phyloP scores from a whole-genome alignment of 1,284 basidiomycete species.

The Irpex sp. region DNA sequence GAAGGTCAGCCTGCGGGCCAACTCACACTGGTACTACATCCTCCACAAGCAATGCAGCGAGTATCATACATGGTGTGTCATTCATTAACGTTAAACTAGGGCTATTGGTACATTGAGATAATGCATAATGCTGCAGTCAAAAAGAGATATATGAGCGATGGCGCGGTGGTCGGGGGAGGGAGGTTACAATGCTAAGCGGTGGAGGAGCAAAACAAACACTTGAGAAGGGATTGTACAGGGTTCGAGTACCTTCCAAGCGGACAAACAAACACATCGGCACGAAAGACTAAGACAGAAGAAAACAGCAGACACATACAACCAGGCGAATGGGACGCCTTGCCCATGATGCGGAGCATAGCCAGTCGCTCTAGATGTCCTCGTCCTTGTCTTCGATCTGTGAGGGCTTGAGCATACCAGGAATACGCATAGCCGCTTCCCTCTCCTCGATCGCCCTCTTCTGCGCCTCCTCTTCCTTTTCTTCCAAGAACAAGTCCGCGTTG shows the following conservation, averaged over 20 bases:
- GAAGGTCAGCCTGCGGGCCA: too few relatives aligned
- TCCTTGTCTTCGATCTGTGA: constrained; percentile 91
- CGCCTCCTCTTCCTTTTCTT: constrained; percentile 92
- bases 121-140: constrained; percentile 19
- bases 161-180: constrained; percentile 10
- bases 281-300: too few relatives aligned
- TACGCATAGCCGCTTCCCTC: constrained; percentile 85
- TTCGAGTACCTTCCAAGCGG: too few relatives aligned
- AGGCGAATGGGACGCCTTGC: too few relatives aligned
- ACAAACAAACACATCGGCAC: too few relatives aligned
- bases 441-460: constrained; percentile 71
- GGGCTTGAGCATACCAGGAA: constrained; percentile 99
- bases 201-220: constrained; percentile 16
- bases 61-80: not conserved
- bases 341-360: too few relatives aligned
- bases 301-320: too few relatives aligned
- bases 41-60: too few relatives aligned
- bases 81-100: not conserved
- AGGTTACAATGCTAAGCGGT: constrained; percentile 15
- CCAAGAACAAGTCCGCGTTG: constrained; percentile 84
- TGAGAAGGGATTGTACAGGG: too few relatives aligned
- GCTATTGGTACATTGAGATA: constrained; percentile 33
- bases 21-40: too few relatives aligned
- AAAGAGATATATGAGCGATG: constrained; percentile 27
- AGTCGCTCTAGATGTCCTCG: constrained; percentile 64